Evolutionary conservation across 2,329 filamentous ascomycete genomes (phyloP).

Genomic region (Aspergillus sp.): DNA sequence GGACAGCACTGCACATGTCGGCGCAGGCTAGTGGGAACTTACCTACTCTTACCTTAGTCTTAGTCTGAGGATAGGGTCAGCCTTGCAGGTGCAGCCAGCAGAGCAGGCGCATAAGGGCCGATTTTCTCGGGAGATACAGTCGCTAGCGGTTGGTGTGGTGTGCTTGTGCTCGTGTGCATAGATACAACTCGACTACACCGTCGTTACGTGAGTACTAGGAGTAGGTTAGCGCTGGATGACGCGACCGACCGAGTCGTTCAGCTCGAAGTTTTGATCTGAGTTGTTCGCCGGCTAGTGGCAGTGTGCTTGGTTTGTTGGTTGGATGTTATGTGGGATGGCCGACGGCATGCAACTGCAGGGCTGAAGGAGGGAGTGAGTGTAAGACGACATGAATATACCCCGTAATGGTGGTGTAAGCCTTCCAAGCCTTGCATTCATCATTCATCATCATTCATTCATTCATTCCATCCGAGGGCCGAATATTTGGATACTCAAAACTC

Average conservation of each 20-base stretch:
- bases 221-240: neutral
- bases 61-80: neutral
- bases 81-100: neutral
- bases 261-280: neutral
- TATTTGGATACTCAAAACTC: neutral
- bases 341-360: neutral
- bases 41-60: neutral
- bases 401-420: neutral
- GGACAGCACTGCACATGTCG: slow-evolving; percentile 8
- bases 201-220: too few species aligned
- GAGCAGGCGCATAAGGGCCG: too few species aligned
- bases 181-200: neutral
- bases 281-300: neutral
- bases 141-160: neutral
- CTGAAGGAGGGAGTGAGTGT: neutral
- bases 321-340: neutral
- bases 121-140: neutral
- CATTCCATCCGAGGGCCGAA: too few species aligned
- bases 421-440: neutral
- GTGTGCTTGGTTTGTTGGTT: neutral
- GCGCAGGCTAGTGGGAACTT: neutral
- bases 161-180: neutral
- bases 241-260: neutral
- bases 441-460: too few species aligned
- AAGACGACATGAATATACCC: neutral